Conservation (phyloP, 192 early-diverging fungal species). For the Umbelopsis vinacea region DNA sequence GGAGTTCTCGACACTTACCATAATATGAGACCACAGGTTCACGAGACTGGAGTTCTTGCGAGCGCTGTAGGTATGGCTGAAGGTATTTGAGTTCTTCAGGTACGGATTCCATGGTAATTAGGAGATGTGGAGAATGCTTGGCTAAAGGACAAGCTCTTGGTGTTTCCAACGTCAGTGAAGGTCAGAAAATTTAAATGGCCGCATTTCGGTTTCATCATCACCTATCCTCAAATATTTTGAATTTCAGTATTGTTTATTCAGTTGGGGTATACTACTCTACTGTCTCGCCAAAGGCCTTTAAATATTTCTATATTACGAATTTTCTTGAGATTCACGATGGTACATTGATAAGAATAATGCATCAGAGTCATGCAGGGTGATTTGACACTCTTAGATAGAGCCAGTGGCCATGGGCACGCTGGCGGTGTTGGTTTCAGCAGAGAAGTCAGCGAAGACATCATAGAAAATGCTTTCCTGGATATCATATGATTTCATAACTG, state of each 20-base stretch:
- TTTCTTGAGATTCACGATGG: no score
- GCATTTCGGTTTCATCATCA: no score
- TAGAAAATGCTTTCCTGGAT: neutral
- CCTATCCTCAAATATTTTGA: no score
- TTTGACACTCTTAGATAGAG: no score
- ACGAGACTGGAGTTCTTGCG: constrained; percentile 72
- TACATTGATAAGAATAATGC: no score
- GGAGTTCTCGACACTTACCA: constrained; percentile 58
- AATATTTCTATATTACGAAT: no score
- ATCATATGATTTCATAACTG: neutral
- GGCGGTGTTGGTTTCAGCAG: neutral
- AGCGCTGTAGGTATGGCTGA: constrained; percentile 79
- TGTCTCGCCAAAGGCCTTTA: no score
- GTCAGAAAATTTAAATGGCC: no score
- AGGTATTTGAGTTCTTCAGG: constrained; percentile 74
- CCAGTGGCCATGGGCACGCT: neutral
- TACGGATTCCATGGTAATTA: neutral
- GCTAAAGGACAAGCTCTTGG: neutral
- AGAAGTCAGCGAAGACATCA: neutral
- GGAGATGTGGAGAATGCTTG: neutral
- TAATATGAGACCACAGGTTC: constrained; percentile 95
- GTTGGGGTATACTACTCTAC: no score
- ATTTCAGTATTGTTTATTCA: no score
- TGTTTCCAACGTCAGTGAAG: no score
- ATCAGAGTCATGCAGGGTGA: no score